phyloP scores from a whole-genome alignment of 768 basidiomycete species.

The Mycena polygramma region DNA sequence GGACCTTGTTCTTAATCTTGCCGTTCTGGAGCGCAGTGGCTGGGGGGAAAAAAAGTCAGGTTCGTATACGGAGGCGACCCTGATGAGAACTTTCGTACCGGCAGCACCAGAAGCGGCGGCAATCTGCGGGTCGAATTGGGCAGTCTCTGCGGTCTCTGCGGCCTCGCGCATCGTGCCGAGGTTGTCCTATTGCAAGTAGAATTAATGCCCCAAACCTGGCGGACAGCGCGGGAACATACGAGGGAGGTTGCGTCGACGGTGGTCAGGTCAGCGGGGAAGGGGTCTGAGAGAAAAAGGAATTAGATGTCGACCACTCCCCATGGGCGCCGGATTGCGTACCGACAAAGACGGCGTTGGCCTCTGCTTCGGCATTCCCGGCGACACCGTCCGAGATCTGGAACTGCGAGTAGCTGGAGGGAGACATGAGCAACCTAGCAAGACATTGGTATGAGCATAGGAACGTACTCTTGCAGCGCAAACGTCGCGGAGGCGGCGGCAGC shows the following conservation, averaged over 20 bases:
- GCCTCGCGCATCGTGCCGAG: slow-evolving; percentile 40
- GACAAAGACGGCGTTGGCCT: slow-evolving; percentile 56
- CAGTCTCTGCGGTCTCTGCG: slow-evolving; percentile 42
- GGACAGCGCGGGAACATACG: not conserved
- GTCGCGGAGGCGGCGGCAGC: too few relatives aligned
- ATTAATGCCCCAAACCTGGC: too few relatives aligned
- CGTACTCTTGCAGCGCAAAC: too few relatives aligned
- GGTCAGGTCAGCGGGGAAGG: slow-evolving; percentile 51
- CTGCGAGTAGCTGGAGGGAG: slow-evolving; percentile 47
- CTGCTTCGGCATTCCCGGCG: slow-evolving; percentile 50
- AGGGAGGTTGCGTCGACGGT: slow-evolving; percentile 46
- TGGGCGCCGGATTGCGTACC: slow-evolving; percentile 31
- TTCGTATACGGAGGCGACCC: not conserved
- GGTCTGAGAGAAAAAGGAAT: slow-evolving; percentile 30
- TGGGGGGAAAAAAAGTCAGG: slow-evolving; percentile 13
- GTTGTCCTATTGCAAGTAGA: slow-evolving; percentile 15
- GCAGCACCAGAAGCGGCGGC: slow-evolving; percentile 41
- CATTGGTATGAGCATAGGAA: too few relatives aligned
- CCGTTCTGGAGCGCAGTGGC: slow-evolving; percentile 52
- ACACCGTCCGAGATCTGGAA: slow-evolving; percentile 58
- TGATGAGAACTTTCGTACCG: slow-evolving; percentile 14
- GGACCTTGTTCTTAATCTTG: slow-evolving; percentile 61
- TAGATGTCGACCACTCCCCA: not conserved
- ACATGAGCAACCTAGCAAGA: too few relatives aligned
- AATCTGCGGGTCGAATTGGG: slow-evolving; percentile 40